Base-by-base conservation (phyloP, 2,329 filamentous ascomycete genomes). In the Claviceps sp. region DNA sequence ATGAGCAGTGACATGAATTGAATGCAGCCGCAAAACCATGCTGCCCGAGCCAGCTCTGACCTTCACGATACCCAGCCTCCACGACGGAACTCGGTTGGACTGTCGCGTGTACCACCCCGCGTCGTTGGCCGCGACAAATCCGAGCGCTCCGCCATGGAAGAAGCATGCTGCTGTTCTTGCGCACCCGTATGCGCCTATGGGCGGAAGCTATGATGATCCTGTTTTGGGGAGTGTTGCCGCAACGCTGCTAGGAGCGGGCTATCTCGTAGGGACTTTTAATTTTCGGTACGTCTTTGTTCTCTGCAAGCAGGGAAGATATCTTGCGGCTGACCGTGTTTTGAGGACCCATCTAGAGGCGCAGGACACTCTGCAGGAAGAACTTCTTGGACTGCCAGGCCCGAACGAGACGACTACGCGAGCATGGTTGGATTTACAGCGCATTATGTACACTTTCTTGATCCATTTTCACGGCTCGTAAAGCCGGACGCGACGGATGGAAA, bases 121-220 rank as follows among this genome's bases (percentile, higher is more conserved):
- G 1, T 74, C 73, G 36, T 63, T 77, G 42, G 62, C 63, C 2
- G 59, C 65, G 48, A 63, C 48, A 50, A 65, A 60, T 60, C 6
- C 56, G 52, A 42, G 60, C 30, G 30, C 67, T 13, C 62, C 64
- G 34, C 59, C 65, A 49, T 79, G 76, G 76, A 62, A 58, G 43
- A 70, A 68, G 48, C 69, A 80, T 56, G 74, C 73, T 16, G 78
- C 76, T 46, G 73, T 95, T 3, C 71, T 97, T 41, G 90, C 90
- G 13, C 93, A 97, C 66, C 91, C 93, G 0, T 97, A 97, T 63
- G 89, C 88, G 37, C 84, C 88, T 0, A 72, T 97, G 49, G 93
- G 93, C 4, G 93, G 91, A 5, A 82, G 74, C 65, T 93, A 82
- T 63, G 87, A 97, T 63, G 90, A 97, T 63, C 77, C 79, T 0